Evolutionary conservation across 352 stramenopile species (phyloP).

Genomic region (Peronospora farinosa): DNA sequence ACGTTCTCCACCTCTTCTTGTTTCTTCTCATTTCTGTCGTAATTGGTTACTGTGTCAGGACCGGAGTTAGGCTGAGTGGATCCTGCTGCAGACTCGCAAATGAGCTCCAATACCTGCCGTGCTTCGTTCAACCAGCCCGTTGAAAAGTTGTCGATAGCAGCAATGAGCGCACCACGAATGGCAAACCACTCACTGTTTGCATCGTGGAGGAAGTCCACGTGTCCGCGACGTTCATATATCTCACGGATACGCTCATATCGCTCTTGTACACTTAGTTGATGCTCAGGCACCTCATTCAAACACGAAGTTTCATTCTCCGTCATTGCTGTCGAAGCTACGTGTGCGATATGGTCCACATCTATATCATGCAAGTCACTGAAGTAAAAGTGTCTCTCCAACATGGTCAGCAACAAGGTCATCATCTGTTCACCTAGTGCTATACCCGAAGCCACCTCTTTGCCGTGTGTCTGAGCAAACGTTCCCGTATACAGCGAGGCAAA

Average conservation of each 20-base stretch:
- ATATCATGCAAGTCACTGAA: constrained; percentile 71
- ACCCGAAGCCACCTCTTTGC: constrained; percentile 51
- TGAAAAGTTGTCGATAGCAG: constrained; percentile 68
- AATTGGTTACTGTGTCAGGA: not conserved
- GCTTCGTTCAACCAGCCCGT: constrained; percentile 61
- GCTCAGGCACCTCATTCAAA: not conserved
- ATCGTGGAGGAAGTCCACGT: constrained; percentile 67
- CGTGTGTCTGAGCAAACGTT: constrained; percentile 52
- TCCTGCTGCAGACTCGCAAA: constrained; percentile 13
- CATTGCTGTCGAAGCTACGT: constrained; percentile 11
- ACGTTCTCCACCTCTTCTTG: constrained; percentile 41
- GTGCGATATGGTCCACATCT: constrained; percentile 63
- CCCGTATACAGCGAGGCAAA: constrained; percentile 79
- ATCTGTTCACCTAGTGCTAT: constrained; percentile 73
- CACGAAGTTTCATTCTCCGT: not conserved
- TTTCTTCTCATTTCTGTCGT: constrained; percentile 8
- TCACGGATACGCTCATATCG: constrained; percentile 63
- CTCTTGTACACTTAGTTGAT: constrained; percentile 16
- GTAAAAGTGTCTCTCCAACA: constrained; percentile 82
- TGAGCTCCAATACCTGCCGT: constrained; percentile 51
- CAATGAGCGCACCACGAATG: constrained; percentile 53
- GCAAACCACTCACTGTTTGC: constrained; percentile 61
- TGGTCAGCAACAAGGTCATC: constrained; percentile 76
- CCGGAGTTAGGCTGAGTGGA: not conserved
- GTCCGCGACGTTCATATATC: constrained; percentile 63